Base-by-base conservation (phyloP, 768 basidiomycete species). In the Boletellus emodensis region DNA sequence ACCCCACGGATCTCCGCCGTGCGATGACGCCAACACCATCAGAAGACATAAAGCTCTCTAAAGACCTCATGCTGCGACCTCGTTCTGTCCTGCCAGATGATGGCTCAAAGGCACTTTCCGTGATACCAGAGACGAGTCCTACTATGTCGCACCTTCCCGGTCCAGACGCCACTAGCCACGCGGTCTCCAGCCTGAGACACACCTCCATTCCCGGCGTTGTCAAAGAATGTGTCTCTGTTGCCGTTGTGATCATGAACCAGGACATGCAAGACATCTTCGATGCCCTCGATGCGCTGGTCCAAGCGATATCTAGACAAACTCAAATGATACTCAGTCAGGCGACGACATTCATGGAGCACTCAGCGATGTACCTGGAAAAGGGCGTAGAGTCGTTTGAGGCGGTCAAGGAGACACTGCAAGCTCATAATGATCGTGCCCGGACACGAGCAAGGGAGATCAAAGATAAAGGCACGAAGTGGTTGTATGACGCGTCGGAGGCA, bases 261-360 rank as follows among this genome's bases (percentile, higher is more conserved):
- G 84, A 85, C 49, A 63, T 83, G 44, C 71, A 75, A 18, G 83
- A 84, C 54, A 69, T 85, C 17, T 62, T 79, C 32, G 77, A 78
- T 22, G 82, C 81, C 4, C 71, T 86, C 28, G 84, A 86, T 55
- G 79, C 75, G 1, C 72, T 86, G 33, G 67, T 77, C 52, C 68
- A 65, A 30, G 75, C 75, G 38, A 75, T 85, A 46, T 73, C 72
- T 11, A 71, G 69, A 44, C 81, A 84, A 52, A 66, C 64, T 9
- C 61, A 61, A 34, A 52, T 58, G 3, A 40, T 68, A 11, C 45
- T 66, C 18, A 34, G 44, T 4, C 58, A 66, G 22, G 78, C 77
- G 12, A 65, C 73, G 33, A 56, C 57, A 20, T 65, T 78, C 45
- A 65, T 83, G 36, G 67, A 73, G 42, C 72, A 77, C 38, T 79